Evolutionary conservation across 306 rosid species (phyloP).

Genomic region (Vicia villosa): DNA sequence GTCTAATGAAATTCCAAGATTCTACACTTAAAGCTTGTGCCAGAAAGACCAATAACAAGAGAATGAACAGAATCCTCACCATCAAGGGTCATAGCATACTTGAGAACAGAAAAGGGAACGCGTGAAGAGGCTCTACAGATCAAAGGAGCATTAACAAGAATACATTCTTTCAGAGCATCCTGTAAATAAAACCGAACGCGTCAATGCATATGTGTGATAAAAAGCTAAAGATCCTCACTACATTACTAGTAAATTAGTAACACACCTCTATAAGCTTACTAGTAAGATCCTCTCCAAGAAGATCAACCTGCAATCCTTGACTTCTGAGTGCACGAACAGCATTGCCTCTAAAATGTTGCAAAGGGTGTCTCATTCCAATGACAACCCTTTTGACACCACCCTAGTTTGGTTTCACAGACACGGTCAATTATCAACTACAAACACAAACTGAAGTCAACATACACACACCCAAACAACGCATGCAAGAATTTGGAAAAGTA

Average conservation of each 20-base stretch:
- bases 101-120: slow-evolving; percentile 87
- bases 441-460: not conserved
- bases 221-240: no score
- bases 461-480: not conserved
- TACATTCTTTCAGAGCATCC: slow-evolving; percentile 83
- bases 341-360: slow-evolving; percentile 84
- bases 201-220: not conserved
- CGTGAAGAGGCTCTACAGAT: slow-evolving; percentile 81
- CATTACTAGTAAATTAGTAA: not conserved
- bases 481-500: not conserved
- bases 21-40: not conserved
- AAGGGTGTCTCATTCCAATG: slow-evolving; percentile 87
- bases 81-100: slow-evolving; percentile 98
- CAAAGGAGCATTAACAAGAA: slow-evolving; percentile 87
- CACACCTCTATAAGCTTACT: slow-evolving; percentile 68
- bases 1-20: not conserved
- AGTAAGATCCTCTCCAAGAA: slow-evolving; percentile 82
- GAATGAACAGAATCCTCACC: slow-evolving; percentile 56
- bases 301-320: slow-evolving; percentile 77
- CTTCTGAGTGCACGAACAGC: slow-evolving; percentile 76
- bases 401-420: slow-evolving; percentile 56
- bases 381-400: slow-evolving; percentile 86
- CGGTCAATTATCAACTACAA: slow-evolving; percentile 35
- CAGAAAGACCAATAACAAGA: not conserved
- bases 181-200: slow-evolving; percentile 30